phyloP scores from a whole-genome alignment of 164 flowering plant genomes.

The Taxillus chinensis region DNA sequence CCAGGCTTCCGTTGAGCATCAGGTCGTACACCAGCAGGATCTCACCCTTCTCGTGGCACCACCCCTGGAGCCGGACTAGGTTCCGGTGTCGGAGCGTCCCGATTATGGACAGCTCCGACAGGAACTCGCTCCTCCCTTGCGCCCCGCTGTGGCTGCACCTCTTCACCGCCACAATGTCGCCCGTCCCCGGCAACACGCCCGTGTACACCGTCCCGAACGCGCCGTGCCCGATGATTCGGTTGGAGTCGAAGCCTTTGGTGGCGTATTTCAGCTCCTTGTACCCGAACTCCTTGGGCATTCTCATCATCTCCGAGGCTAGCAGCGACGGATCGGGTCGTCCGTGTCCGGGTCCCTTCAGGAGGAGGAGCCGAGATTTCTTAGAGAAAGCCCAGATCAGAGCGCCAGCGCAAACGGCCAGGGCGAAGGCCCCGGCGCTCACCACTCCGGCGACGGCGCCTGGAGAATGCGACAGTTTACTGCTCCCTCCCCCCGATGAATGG shows the following conservation, averaged over 20 bases:
- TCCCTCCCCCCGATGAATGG: constrained; percentile 8
- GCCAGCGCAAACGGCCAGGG: constrained; percentile 49
- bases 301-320: constrained; percentile 48
- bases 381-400: constrained; percentile 55
- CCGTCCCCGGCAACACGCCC: constrained; percentile 56
- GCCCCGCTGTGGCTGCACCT: constrained; percentile 56
- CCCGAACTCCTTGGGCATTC: constrained; percentile 63
- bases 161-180: constrained; percentile 75
- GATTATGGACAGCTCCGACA: constrained; percentile 84
- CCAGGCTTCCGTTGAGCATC: constrained; percentile 92
- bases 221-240: constrained; percentile 68
- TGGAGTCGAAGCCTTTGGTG: constrained; percentile 56
- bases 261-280: constrained; percentile 67
- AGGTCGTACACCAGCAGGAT: constrained; percentile 75
- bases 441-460: constrained; percentile 82
- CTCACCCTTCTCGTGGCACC: constrained; percentile 97
- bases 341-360: constrained; percentile 19
- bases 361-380: constrained; percentile 26
- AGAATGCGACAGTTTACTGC: constrained; percentile 24
- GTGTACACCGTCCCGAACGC: constrained; percentile 88
- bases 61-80: constrained; percentile 75
- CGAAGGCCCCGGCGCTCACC: constrained; percentile 66
- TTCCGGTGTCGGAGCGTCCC: constrained; percentile 89
- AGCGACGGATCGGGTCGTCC: constrained; percentile 10
- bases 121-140: constrained; percentile 71